phyloP scores from a whole-genome alignment of 768 basidiomycete species.

The Rhizopogon rudus region DNA sequence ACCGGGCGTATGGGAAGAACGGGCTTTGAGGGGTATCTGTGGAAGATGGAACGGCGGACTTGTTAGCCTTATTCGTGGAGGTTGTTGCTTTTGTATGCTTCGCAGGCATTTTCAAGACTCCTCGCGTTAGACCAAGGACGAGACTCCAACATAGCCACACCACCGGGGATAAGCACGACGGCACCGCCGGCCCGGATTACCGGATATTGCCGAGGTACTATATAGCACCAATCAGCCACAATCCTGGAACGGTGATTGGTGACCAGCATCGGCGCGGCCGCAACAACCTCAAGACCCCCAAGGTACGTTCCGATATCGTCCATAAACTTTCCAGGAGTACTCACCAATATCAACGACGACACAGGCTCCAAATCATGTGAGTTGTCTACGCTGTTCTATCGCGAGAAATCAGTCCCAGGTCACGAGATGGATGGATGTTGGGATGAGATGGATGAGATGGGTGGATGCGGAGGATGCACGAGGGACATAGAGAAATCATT shows the following conservation, averaged over 20 bases:
- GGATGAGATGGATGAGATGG: too few species aligned
- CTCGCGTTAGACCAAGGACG: too few species aligned
- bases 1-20: conserved; percentile 49
- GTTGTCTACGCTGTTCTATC: background rate
- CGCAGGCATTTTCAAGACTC: background rate
- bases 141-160: too few species aligned
- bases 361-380: conserved; percentile 3
- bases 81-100: background rate
- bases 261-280: conserved; percentile 23
- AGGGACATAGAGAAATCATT: too few species aligned
- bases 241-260: conserved; percentile 7
- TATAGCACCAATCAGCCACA: conserved; percentile 28
- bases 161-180: too few species aligned
- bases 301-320: conserved; percentile 3
- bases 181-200: too few species aligned
- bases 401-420: too few species aligned
- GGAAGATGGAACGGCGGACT: background rate
- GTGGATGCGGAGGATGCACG: too few species aligned
- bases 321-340: background rate
- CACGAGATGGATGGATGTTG: too few species aligned
- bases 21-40: background rate
- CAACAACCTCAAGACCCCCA: conserved; percentile 27
- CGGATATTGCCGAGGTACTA: conserved; percentile 24
- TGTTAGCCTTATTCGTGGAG: background rate
- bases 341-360: background rate